phyloP scores from a whole-genome alignment of 768 basidiomycete genomes.

The Pleurotus cornucopiae region DNA sequence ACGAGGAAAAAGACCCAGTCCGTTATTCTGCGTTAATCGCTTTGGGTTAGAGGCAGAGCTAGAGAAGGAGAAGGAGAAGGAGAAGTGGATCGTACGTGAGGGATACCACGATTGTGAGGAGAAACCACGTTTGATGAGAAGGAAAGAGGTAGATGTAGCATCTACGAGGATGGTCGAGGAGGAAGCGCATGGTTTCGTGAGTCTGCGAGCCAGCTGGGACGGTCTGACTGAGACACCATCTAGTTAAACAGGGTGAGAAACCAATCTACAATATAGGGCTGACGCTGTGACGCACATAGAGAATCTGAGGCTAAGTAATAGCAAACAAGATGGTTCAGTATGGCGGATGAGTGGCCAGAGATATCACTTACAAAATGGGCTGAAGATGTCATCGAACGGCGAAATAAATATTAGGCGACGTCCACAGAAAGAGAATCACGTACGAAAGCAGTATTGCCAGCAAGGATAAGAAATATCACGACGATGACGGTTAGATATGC shows the following conservation, averaged over 20 bases:
- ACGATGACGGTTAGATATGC: slow-evolving; percentile 79
- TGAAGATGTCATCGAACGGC: slow-evolving; percentile 20
- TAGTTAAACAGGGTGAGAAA: slow-evolving; percentile 24
- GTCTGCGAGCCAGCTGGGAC: slow-evolving; percentile 55
- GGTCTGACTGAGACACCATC: slow-evolving; percentile 69
- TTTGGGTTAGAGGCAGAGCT: neutral
- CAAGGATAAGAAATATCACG: slow-evolving; percentile 73
- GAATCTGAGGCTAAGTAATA: slow-evolving; percentile 61
- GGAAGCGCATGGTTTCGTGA: slow-evolving; percentile 81
- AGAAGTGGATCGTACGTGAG: slow-evolving; percentile 55
- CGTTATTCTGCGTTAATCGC: slow-evolving; percentile 41
- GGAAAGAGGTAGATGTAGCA: slow-evolving; percentile 92
- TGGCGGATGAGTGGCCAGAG: no score
- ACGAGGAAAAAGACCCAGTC: slow-evolving; percentile 93
- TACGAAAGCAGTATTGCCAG: slow-evolving; percentile 92
- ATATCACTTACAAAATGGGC: slow-evolving; percentile 77
- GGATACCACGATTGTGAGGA: slow-evolving; percentile 60
- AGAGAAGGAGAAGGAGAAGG: neutral
- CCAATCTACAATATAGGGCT: neutral
- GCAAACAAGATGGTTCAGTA: no score
- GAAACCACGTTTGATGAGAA: slow-evolving; percentile 91
- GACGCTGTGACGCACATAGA: slow-evolving; percentile 56
- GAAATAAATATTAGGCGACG: neutral
- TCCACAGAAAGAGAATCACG: slow-evolving; percentile 29
- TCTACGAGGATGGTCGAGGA: slow-evolving; percentile 91